Percentiles rank a stretch among this genome's conserved stretches.
Conservation (phyloP, 345 rosid species). For the Geranium brycei region DNA sequence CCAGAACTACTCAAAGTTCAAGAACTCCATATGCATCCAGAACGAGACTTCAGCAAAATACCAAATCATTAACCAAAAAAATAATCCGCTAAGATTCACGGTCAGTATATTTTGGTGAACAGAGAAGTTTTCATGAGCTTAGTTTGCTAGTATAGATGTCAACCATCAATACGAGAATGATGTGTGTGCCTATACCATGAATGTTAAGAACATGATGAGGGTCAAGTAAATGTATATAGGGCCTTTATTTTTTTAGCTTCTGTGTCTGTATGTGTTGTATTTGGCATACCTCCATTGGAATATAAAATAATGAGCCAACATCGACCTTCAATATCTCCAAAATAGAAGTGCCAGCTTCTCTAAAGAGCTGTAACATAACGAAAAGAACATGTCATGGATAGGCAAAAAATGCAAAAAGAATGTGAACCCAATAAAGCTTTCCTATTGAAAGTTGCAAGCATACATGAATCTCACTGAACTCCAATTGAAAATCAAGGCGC, state of each 20-base stretch:
- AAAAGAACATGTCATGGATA: slow-evolving; percentile 12
- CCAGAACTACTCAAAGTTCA: slow-evolving; percentile 1
- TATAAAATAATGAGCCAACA: slow-evolving; percentile 60
- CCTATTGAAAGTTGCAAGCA: slow-evolving; percentile 9
- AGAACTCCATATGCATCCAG: not conserved
- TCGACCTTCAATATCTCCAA: slow-evolving; percentile 87
- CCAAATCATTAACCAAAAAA: not conserved
- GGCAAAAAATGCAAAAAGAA: slow-evolving; percentile 9
- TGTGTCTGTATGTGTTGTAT: not conserved
- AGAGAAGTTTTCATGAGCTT: not conserved
- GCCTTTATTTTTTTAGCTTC: not conserved
- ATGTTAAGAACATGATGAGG: not conserved
- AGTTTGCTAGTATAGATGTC: not conserved
- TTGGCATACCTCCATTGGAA: slow-evolving; percentile 61
- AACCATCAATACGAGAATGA: not conserved
- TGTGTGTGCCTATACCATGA: not conserved
- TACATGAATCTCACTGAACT: slow-evolving; percentile 95
- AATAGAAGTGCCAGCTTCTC: slow-evolving; percentile 61
- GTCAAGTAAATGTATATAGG: not conserved
- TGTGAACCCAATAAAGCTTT: slow-evolving; percentile 15
- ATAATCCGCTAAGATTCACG: not conserved
- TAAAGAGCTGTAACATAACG: slow-evolving; percentile 59
- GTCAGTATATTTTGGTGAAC: not conserved
- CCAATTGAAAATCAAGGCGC: slow-evolving; percentile 82
- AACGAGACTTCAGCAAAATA: not conserved